Base-by-base conservation (phyloP, 805 yeast genomes). In the Wickerhamiella siamensis region DNA sequence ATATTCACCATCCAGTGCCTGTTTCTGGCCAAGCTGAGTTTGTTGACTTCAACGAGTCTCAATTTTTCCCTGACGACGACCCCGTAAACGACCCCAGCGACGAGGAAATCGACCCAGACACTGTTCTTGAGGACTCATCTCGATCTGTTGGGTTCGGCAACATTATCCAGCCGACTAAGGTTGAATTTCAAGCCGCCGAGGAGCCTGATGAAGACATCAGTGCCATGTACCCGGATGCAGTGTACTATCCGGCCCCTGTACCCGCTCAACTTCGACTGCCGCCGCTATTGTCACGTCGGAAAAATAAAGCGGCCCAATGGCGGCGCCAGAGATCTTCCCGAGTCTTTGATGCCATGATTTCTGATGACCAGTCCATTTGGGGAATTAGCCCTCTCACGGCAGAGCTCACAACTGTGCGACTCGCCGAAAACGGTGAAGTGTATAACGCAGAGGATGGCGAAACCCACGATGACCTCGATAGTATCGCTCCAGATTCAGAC, bases 201-300 rank as follows among this genome's bases (percentile, higher is more conserved):
- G 29, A 24, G 12, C 29, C 29, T 20, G 37, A 34, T n/a, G 33
- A n/a, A 31, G 33, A 5, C 15, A 20, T 20, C 27, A 20, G 10
- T 8, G 22, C 29, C 8, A 18, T 34, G 22, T 21, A 20, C 15
- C 17, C 27, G 4, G 37, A 21, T 12, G 12, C 37, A 6, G 29
- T 20, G 17, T 34, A 20, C 40, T 61, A 61, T 34, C 64, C 65
- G 3, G 61, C 64, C 3, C 65, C 64, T 2, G 50, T 61, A 8
- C 65, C 65, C 9, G 41, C 47, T n/a, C 50, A 49, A 43, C 51
- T 61, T 14, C 46, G 50, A 22, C 51, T 58, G 4, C 65, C 65
- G 9, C 65, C 65, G 4, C 41, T 54, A 22, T 42, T 61, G 32
- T 49, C 58, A 9, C 47, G 45, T 4, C 43, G 44, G 29, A 41